These are phyloP conservation scores for Mycosphaerella arachidis DNA, from an alignment of 2,329 filamentous ascomycete species.

Conservation along the genomic window DNA sequence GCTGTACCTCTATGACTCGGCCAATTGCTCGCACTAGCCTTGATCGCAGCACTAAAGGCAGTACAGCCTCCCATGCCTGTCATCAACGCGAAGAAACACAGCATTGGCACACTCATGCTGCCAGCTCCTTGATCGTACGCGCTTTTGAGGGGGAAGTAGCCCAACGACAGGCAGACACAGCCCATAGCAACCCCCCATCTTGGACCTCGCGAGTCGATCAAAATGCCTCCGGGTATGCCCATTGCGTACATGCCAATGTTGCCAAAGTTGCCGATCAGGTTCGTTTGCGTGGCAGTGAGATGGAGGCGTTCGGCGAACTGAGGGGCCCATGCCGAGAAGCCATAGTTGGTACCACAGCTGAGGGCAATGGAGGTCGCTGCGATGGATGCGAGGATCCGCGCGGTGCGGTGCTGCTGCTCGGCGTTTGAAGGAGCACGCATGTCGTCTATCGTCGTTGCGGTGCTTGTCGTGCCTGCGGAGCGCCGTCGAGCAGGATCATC, in stretches of 20 bases:
- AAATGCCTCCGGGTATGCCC: conserved; percentile 82
- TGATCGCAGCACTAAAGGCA: conserved; percentile 85
- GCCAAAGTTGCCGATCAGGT: conserved; percentile 75
- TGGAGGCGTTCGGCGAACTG: conserved; percentile 85
- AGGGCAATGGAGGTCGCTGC: conserved; percentile 81
- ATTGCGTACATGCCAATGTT: conserved; percentile 91
- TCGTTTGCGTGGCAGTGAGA: conserved; percentile 86
- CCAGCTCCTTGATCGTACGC: conserved; percentile 68
- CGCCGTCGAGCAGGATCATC: not conserved
- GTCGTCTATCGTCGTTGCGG: conserved; percentile 34
- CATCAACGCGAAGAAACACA: conserved; percentile 81
- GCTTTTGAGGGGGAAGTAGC: conserved; percentile 80
- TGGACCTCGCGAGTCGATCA: conserved; percentile 79
- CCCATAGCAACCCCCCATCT: conserved; percentile 73
- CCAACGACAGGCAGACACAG: conserved; percentile 64
- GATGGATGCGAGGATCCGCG: conserved; percentile 74
- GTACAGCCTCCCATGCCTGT: conserved; percentile 85
- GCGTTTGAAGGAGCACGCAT: conserved; percentile 18
- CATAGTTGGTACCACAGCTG: conserved; percentile 84
- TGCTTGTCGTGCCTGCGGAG: not conserved
- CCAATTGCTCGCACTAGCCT: conserved; percentile 82
- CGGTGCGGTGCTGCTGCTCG: conserved; percentile 52
- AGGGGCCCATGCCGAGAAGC: conserved; percentile 95
- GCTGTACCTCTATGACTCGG: conserved; percentile 86
- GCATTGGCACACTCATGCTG: conserved; percentile 50